Conservation (phyloP, 2,329 filamentous ascomycete genomes). For the Botrytis aclada region DNA sequence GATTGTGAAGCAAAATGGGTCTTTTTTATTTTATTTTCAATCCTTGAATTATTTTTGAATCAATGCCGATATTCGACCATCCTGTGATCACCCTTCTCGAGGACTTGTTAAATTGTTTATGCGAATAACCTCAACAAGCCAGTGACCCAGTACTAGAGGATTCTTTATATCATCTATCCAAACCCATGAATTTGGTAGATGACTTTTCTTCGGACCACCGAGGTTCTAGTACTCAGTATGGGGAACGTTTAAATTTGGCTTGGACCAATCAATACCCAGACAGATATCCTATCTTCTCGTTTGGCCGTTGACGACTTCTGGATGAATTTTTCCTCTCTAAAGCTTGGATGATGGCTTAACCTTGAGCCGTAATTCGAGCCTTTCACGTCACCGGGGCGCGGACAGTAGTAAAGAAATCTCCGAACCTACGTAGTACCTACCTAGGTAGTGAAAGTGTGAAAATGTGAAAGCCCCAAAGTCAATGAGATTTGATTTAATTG, state of each 20-base stretch:
- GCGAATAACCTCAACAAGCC: background rate
- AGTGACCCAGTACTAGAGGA: background rate
- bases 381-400: constrained; percentile 7
- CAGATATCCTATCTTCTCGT: background rate
- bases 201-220: background rate
- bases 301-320: background rate
- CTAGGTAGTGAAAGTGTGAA: background rate
- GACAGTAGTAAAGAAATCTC: background rate
- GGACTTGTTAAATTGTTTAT: background rate
- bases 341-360: background rate
- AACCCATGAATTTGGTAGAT: background rate
- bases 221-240: background rate
- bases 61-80: background rate
- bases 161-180: background rate
- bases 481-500: background rate
- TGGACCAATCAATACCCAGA: constrained; percentile 5
- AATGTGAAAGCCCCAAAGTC: background rate
- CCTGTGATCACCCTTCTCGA: background rate
- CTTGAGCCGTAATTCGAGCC: background rate
- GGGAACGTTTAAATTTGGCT: background rate
- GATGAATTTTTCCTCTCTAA: background rate
- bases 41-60: background rate
- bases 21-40: background rate
- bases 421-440: background rate
- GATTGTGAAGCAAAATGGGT: background rate